Base-by-base conservation (phyloP, 2,329 filamentous ascomycete genomes). In the Arthrobotrys iridis region DNA sequence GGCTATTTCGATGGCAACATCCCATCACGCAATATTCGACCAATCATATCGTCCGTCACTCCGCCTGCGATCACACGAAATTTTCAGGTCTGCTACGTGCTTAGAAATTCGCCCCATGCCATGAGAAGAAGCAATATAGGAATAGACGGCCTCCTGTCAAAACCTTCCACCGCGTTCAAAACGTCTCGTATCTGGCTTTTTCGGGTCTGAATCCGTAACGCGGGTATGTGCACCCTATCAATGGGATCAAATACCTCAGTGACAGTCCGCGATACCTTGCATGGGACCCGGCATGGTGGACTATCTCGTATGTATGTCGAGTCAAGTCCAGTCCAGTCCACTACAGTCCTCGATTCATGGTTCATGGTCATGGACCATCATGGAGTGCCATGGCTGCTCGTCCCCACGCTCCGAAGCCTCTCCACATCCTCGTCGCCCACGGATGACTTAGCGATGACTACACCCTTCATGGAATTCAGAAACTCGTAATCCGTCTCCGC, bases 381-480 rank as follows among this genome's bases (percentile, higher is more conserved):
- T 26, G 43, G 43, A 2, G 20, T 3, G 41, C 2, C 18, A 5
- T 10, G 41, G 18, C 15, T 20, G 2, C 4, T 6, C 43, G 6
- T 55, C 18, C 60, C 50, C 41, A 74, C 40, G 30, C 48, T 30
- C 41, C 74, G 70, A 59, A 79, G 70, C 30, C 58, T 37, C 13
- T 70, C 75, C 43, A 77, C 46, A 26, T 78, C 77, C 43, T 74
- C 70, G 35, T 62, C 77, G 30, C 60, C 60, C 30, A 79, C 26
- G 18, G 66, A 60, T 46, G 66, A 62, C 68, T 71, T 67, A 18
- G 77, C 75, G 33, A 78, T 75, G 33, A 77, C 77, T 18, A 78
- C 77, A 50, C 59, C 70, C 68, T 79, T 79, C 45, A 78, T 64
- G n/a, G 41, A 62, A 40, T 28, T 74, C 24, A 79, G 60, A 35